Percentiles rank a stretch among this genome's conserved stretches.
These are phyloP conservation scores for Cercophora scortea DNA, from an alignment of 495 filamentous ascomycete species.

Conservation along the genomic window DNA sequence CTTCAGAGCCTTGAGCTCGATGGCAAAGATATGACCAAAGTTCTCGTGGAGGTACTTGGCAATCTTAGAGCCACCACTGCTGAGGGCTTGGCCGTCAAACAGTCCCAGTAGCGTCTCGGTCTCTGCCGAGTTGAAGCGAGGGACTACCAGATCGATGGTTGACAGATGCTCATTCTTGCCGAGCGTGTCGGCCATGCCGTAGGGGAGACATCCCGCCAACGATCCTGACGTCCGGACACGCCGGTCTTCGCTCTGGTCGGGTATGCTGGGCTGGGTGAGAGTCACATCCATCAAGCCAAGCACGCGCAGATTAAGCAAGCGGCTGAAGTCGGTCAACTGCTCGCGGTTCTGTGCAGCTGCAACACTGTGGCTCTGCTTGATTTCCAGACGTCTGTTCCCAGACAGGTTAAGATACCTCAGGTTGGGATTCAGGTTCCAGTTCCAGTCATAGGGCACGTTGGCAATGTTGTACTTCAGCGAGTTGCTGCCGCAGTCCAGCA, in stretches of 20 bases:
- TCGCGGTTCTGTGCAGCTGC: constrained; percentile 46
- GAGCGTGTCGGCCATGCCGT: constrained; percentile 97
- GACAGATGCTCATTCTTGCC: constrained; percentile 90
- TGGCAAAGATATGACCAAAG: constrained; percentile 72
- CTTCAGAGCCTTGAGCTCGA: constrained; percentile 68
- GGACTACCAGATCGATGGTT: constrained; percentile 95
- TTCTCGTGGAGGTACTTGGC: constrained; percentile 95
- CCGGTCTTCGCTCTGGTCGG: constrained; percentile 90
- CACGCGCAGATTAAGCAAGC: constrained; percentile 75
- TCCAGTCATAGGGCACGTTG: constrained; percentile 99
- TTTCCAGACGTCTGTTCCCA: constrained; percentile 94
- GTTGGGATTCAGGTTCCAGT: constrained; percentile 97
- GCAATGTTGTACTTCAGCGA: constrained; percentile 98
- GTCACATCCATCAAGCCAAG: constrained; percentile 98
- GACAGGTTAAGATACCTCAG: constrained; percentile 94
- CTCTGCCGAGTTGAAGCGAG: constrained; percentile 83
- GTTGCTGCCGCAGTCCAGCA: constrained; percentile 93
- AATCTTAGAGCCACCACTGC: constrained; percentile 83
- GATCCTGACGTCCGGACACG: constrained; percentile 94
- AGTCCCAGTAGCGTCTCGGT: constrained; percentile 85
- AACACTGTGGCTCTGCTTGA: constrained; percentile 64
- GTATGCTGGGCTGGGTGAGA: constrained; percentile 75
- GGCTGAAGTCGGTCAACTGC: constrained; percentile 86
- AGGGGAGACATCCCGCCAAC: constrained; percentile 75
- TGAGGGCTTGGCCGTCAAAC: constrained; percentile 85